Percentiles rank a stretch among this genome's conserved stretches.
phyloP scores from a whole-genome alignment of 805 yeast genomes.

The Wickerhamomyces queroliae region DNA sequence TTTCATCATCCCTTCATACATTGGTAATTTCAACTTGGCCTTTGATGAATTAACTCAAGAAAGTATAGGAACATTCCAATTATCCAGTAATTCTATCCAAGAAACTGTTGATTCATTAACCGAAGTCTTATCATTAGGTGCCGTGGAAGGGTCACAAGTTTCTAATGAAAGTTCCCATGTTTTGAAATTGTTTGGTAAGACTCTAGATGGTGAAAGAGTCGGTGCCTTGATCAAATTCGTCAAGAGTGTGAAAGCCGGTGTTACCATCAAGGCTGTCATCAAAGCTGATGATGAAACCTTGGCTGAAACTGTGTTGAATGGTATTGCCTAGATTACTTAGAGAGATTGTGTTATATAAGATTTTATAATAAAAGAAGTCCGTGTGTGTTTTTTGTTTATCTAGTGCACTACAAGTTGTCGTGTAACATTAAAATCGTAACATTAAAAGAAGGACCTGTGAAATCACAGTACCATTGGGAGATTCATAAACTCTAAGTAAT shows the following conservation, averaged over 20 bases:
- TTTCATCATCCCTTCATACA: constrained; percentile 69
- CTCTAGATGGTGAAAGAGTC: constrained; percentile 38
- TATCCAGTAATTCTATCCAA: constrained; percentile 42
- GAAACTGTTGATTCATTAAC: constrained; percentile 54
- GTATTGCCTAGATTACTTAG: constrained; percentile 34
- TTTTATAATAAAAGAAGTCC: no score
- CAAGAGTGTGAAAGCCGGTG: constrained; percentile 35
- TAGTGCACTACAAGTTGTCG: no score
- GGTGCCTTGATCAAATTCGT: constrained; percentile 38
- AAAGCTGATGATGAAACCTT: constrained; percentile 38
- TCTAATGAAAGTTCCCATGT: constrained; percentile 49
- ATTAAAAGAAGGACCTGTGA: not conserved
- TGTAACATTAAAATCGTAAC: not conserved
- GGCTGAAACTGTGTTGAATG: constrained; percentile 45
- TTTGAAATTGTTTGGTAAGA: constrained; percentile 79
- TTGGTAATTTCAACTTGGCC: constrained; percentile 65
- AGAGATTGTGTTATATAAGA: no score
- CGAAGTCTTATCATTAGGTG: constrained; percentile 51
- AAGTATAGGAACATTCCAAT: constrained; percentile 58
- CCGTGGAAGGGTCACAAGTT: constrained; percentile 65
- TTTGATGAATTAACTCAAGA: constrained; percentile 72
- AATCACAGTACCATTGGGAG: no score
- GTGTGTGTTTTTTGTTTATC: no score
- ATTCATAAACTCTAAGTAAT: no score
- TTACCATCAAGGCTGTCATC: constrained; percentile 38